Conservation (phyloP, 228 moss, liverwort and hornwort species). For the Sphagnum magellanicum region DNA sequence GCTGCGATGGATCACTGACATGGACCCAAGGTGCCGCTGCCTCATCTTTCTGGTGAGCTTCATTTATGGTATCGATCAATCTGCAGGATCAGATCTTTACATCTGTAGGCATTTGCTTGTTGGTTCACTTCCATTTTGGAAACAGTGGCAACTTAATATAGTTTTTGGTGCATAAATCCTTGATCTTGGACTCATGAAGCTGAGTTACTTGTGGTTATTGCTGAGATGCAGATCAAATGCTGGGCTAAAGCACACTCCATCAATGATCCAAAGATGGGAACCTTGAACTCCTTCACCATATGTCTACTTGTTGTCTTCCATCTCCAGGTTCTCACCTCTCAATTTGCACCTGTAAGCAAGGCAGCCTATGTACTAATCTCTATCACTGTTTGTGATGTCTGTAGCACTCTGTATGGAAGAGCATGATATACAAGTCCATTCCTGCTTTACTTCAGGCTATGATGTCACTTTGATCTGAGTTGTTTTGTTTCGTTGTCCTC, state of each 20-base stretch:
- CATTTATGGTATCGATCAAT: not conserved
- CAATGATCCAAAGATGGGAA: conserved; percentile 43
- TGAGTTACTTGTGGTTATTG: conserved; percentile 20
- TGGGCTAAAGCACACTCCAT: conserved; percentile 46
- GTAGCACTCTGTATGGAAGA: too few relatives aligned
- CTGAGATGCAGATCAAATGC: conserved; percentile 43
- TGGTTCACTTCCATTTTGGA: not conserved
- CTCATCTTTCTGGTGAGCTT: conserved; percentile 43
- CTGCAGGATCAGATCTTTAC: not conserved
- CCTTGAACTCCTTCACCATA: conserved; percentile 35
- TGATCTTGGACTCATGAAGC: not conserved
- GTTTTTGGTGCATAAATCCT: too few relatives aligned
- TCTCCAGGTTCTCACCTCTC: conserved; percentile 24
- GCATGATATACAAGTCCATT: too few relatives aligned
- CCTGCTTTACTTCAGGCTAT: not conserved
- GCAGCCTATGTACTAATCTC: not conserved
- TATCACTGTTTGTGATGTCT: not conserved
- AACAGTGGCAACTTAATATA: not conserved
- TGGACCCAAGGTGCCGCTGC: conserved; percentile 37
- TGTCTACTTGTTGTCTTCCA: conserved; percentile 43
- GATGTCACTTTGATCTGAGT: not conserved
- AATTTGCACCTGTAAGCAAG: not conserved
- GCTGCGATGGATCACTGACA: conserved; percentile 38
- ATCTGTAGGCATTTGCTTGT: not conserved
- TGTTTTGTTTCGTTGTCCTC: conserved; percentile 1